Evolutionary conservation across 139 green algal genomes (phyloP).

Genomic region (Diplosphaera chodatii): DNA sequence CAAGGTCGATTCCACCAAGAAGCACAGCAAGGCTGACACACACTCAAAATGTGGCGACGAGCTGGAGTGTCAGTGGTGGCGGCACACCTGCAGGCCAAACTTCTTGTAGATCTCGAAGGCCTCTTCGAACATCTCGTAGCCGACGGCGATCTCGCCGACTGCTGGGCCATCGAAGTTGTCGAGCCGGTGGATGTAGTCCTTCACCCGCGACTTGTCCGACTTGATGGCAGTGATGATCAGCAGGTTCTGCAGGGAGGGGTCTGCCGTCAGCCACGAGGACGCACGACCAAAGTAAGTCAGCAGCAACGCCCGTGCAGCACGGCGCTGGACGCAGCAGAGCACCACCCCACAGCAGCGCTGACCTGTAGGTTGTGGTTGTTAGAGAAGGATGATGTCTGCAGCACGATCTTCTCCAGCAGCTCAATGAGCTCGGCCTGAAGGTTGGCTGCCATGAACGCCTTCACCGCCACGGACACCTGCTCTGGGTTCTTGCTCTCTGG

Average conservation of each 20-base stretch:
- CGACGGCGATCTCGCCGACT: slow-evolving; percentile 80
- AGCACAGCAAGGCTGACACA: no score
- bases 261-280: no score
- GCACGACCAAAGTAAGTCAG: no score
- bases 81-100: slow-evolving; percentile 69
- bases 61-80: slow-evolving; percentile 6
- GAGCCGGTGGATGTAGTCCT: slow-evolving; percentile 96
- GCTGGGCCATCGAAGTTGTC: slow-evolving; percentile 97
- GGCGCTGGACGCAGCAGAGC: background rate
- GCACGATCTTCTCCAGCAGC: slow-evolving; percentile 99
- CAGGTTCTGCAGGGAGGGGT: slow-evolving; percentile 80
- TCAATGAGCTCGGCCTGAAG: slow-evolving; percentile 97
- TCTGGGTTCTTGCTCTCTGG: slow-evolving; percentile 97
- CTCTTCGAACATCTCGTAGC: slow-evolving; percentile 89
- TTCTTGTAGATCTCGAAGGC: slow-evolving; percentile 99
- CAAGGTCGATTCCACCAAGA: no score
- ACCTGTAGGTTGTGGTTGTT: slow-evolving; percentile 94
- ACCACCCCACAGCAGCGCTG: slow-evolving; percentile 46
- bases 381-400: slow-evolving; percentile 94
- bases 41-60: no score
- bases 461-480: slow-evolving; percentile 94
- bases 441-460: slow-evolving; percentile 96
- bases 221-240: slow-evolving; percentile 98
- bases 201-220: slow-evolving; percentile 58
- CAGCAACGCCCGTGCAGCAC: no score